Percentiles rank a stretch among this genome's conserved stretches.
Conservation (phyloP, 331 rosid species). For the Pyrus hybrid region DNA sequence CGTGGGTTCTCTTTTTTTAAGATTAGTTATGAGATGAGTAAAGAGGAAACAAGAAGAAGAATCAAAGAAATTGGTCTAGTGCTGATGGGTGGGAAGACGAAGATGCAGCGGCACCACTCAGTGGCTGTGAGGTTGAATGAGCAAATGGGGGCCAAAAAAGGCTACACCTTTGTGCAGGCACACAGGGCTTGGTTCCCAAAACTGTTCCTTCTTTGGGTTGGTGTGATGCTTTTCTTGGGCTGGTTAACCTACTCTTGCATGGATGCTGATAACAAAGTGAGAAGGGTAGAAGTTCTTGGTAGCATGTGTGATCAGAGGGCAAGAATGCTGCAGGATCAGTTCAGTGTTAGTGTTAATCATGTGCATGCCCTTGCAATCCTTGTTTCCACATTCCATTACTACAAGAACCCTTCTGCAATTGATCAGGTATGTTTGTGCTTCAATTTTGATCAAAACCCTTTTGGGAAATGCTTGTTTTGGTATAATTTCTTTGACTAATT, state of each 20-base stretch:
- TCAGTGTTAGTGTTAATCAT: constrained; percentile 93
- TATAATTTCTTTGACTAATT: too few relatives aligned
- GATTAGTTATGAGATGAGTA: constrained; percentile 35
- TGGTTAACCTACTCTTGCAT: constrained; percentile 37
- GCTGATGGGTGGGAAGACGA: constrained; percentile 44
- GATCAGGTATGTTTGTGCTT: constrained; percentile 82
- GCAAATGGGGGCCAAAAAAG: constrained; percentile 56
- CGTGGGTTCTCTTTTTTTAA: constrained; percentile 23
- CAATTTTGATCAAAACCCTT: neutral
- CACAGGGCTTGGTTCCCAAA: constrained; percentile 74
- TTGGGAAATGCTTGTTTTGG: neutral
- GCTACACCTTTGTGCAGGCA: constrained; percentile 70
- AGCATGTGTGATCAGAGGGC: constrained; percentile 98
- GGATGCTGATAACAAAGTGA: constrained; percentile 79
- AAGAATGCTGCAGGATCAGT: constrained; percentile 97
- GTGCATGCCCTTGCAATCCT: constrained; percentile 96
- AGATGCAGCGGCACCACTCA: constrained; percentile 52
- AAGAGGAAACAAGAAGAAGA: constrained; percentile 22
- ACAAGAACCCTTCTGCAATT: constrained; percentile 83
- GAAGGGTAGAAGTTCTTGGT: constrained; percentile 67
- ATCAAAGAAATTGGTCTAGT: constrained; percentile 12
- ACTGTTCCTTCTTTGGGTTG: constrained; percentile 52
- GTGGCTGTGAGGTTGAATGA: constrained; percentile 62
- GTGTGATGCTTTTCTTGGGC: constrained; percentile 50
- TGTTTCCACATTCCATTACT: constrained; percentile 92